Base-by-base conservation (phyloP, 306 rosid species). In the Sesbania bispinosa region DNA sequence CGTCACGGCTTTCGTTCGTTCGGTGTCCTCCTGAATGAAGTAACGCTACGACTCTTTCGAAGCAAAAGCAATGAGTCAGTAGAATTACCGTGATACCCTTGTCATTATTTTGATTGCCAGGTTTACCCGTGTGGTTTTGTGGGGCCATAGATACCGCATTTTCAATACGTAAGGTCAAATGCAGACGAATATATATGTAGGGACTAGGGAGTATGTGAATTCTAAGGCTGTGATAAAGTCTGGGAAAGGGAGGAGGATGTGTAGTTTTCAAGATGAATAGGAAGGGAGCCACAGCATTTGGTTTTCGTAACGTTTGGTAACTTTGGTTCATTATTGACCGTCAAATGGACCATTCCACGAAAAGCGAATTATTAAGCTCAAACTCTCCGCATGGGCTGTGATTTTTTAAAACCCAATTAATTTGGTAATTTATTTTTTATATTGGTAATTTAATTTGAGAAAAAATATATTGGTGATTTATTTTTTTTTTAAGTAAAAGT, bases 131-230 rank as follows among this genome's bases (percentile, higher is more conserved):
- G 14, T 15, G 27, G 2, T 13, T 26, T 48, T n/a, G 36, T 55
- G 47, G 62, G 76, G 32, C 46, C 77, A 67, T 27, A 9, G 6
- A 5, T 11, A 14, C 27, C 23, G 24, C 55, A 54, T 52, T 78
- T 61, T 62, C 51, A 54, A 20, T 0, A 8, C 2, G 5, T 15
- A 65, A 69, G 61, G 72, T 77, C 76, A 77, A 78, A 71, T 4
- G 30, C 26, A 50, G 5, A 20, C 50, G 13, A 23, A 23, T 27
- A 39, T 19, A 52, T n/a, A n/a, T n/a, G n/a, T n/a, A n/a, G n/a
- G n/a, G n/a, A n/a, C n/a, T 1, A 4, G 26, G 67, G 33, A 21
- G 35, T 36, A n/a, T 14, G 14, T 14, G 39, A 5, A 57, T 57
- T 27, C 42, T 11, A 7, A 27, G 1, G 19, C 21, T n/a, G 11